These are phyloP conservation scores for Thermothelomyces thermophilus DNA, from an alignment of 2,329 filamentous ascomycete species.

Conservation along the genomic window DNA sequence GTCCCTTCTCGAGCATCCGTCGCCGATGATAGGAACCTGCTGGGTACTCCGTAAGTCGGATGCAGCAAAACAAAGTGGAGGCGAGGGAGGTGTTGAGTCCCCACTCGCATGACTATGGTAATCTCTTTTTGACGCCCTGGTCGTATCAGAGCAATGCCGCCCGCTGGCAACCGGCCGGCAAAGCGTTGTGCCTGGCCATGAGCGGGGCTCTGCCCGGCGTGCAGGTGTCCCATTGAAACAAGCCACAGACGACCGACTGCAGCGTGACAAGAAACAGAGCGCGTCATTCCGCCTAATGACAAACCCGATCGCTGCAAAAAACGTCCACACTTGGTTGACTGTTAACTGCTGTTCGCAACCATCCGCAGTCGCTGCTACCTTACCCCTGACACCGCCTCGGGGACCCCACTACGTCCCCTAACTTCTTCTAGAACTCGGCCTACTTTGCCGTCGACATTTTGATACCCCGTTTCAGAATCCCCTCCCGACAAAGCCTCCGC, in stretches of 20 bases:
- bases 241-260: conserved; percentile 13
- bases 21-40: too few relatives aligned
- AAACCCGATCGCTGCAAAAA: conserved; percentile 14
- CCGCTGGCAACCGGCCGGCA: conserved; percentile 15
- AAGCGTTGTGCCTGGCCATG: conserved; percentile 3
- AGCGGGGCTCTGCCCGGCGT: conserved; percentile 8
- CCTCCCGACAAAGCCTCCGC: background rate
- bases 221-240: conserved; percentile 18
- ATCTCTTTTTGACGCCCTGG: conserved; percentile 11
- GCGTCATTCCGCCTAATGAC: conserved; percentile 21
- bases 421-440: background rate
- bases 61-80: too few relatives aligned
- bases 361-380: background rate
- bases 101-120: conserved; percentile 10
- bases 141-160: conserved; percentile 10
- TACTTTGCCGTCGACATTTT: background rate
- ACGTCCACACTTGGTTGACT: conserved; percentile 10
- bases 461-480: conserved; percentile 8
- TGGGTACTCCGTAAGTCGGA: too few relatives aligned
- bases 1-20: background rate
- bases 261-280: conserved; percentile 14
- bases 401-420: conserved; percentile 1
- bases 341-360: background rate
- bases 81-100: background rate
- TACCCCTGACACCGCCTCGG: conserved; percentile 16